Evolutionary conservation across 345 rosid species (phyloP), one percentile per base, ranked within the genome.

Genomic region (Litchi chinensis): DNA sequence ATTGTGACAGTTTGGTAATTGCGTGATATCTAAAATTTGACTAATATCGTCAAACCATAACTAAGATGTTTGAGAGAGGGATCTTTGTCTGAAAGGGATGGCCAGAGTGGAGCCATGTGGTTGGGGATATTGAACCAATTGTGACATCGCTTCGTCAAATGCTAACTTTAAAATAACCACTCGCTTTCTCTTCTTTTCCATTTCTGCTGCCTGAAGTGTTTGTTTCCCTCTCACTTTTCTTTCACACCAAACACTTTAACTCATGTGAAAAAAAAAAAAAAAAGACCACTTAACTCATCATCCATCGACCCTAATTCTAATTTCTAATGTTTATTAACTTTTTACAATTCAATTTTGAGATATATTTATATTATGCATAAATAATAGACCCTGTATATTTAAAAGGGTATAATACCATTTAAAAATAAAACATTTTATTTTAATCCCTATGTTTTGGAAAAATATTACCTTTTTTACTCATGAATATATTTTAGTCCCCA

Each of bases 41-140:
- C 81, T 28, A 10, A 32, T 28, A 63, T 43, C 4, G 67, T 62
- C 69, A 66, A 77, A 52, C 63, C 63, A 19, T 32, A 19, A 74
- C 39, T 50, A 19, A 66, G 70, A 65, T 48, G 50, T 5, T 60
- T 65, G 65, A 66, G 21, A 5, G 16, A 24, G 76, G 52, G 62
- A 46, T 32, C 37, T 32, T 32, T 32, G 3, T 32, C 37, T 32
- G 37, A 32, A 32, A 15, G 6, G 8, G 70, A 43, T 43, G 26
- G 80, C 76, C 65, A 46, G 39, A 60, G 71, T 77, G 70, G 48
- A 71, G 68, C 11, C 79, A 68, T 76, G 71, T 79, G 79, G 76
- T 62, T 57, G 75, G 50, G 69, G 60, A 67, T 26, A 26, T 59
- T 57, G 54, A 66, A 65, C 79, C 59, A 82, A 52, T 19, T 37